Evolutionary conservation across 1,139 yeast genomes (phyloP).

Genomic region (Ogataea hybrid): DNA sequence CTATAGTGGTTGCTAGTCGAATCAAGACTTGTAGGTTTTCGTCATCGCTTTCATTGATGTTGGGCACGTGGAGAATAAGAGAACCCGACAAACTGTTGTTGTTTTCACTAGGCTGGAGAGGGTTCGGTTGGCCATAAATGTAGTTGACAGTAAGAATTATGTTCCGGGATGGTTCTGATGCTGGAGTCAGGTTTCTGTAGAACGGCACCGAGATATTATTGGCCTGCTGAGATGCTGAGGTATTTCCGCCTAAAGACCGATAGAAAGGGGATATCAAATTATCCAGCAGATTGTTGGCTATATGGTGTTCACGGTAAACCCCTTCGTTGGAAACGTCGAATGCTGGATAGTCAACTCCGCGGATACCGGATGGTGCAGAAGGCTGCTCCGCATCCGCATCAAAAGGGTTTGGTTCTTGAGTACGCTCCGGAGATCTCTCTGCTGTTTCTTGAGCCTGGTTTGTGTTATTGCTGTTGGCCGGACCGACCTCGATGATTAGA

Average conservation of each 20-base stretch:
- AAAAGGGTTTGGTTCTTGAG: conserved; percentile 1
- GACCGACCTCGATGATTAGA: conserved; percentile 30
- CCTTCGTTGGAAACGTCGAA: conserved; percentile 33
- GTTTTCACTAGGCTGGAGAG: conserved; percentile 5
- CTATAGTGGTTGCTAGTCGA: conserved; percentile 67
- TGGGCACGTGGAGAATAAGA: conserved; percentile 60
- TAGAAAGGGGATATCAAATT: conserved; percentile 27
- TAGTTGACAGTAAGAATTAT: conserved; percentile 39
- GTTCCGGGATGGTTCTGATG: conserved; percentile 31
- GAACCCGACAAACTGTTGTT: conserved; percentile 45
- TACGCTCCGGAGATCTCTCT: conserved; percentile 2
- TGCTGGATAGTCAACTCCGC: conserved; percentile 34
- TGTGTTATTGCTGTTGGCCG: conserved; percentile 9
- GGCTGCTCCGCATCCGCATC: background rate
- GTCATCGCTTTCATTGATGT: conserved; percentile 55
- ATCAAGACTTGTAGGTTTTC: conserved; percentile 55
- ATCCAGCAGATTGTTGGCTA: conserved; percentile 19
- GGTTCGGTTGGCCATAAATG: conserved; percentile 32
- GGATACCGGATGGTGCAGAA: conserved; percentile 16
- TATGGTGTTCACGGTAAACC: conserved; percentile 25
- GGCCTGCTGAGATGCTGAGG: conserved; percentile 2
- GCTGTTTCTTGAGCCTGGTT: conserved; percentile 1
- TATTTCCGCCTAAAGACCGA: conserved; percentile 20
- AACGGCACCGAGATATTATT: conserved; percentile 3
- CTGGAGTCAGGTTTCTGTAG: conserved; percentile 2